These are phyloP conservation scores for Geosmithia flava DNA, from an alignment of 2,329 filamentous ascomycete genomes.

Conservation along the genomic window DNA sequence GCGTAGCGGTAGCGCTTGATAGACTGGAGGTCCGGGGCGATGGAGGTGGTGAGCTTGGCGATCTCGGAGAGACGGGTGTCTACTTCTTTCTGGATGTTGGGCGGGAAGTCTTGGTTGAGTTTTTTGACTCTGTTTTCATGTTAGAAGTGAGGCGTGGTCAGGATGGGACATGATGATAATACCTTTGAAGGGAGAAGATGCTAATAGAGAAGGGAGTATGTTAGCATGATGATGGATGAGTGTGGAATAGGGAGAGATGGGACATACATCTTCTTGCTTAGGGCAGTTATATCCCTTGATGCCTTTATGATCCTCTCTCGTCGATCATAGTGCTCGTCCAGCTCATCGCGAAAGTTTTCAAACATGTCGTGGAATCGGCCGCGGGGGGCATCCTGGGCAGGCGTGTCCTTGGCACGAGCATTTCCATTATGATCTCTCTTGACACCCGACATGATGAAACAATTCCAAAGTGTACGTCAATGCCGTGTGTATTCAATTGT, in stretches of 20 bases:
- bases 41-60: slow-evolving; percentile 48
- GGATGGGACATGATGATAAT: neutral
- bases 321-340: slow-evolving; percentile 91
- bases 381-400: slow-evolving; percentile 18
- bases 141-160: slow-evolving; percentile 2
- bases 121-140: slow-evolving; percentile 43
- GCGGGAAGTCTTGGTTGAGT: slow-evolving; percentile 50
- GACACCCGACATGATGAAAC: slow-evolving; percentile 22
- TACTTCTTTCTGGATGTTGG: slow-evolving; percentile 58
- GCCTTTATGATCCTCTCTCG: slow-evolving; percentile 83
- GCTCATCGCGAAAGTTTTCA: slow-evolving; percentile 68
- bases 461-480: neutral
- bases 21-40: slow-evolving; percentile 62
- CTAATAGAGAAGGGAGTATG: slow-evolving; percentile 3
- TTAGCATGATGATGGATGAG: neutral
- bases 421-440: slow-evolving; percentile 45
- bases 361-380: slow-evolving; percentile 62
- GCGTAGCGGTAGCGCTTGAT: slow-evolving; percentile 77
- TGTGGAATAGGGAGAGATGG: neutral
- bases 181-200: slow-evolving; percentile 9
- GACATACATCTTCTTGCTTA: slow-evolving; percentile 90
- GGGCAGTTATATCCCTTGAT: slow-evolving; percentile 81
- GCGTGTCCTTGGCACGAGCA: slow-evolving; percentile 20
- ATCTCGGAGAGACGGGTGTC: slow-evolving; percentile 61
- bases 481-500: no score